Percentiles rank a stretch among this genome's conserved stretches.
These are phyloP conservation scores for Chlamydomonas sphaeroides DNA, from an alignment of 139 green algal species.

Conservation along the genomic window DNA sequence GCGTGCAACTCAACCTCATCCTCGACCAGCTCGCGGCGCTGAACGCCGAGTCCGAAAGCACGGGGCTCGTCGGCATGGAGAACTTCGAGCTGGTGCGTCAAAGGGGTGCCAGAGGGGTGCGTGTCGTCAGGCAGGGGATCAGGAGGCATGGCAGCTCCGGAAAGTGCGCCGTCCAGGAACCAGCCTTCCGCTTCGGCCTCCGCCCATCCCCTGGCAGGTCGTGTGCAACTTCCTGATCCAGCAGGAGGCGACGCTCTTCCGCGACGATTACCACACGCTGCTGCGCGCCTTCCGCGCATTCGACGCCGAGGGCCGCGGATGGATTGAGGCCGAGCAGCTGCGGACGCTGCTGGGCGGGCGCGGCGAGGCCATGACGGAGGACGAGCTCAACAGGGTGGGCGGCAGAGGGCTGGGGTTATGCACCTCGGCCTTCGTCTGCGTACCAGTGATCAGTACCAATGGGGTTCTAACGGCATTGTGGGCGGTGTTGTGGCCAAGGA, in stretches of 20 bases:
- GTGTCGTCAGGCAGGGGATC: no score
- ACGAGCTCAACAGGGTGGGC: conserved; percentile 61
- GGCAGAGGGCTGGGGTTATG: no score
- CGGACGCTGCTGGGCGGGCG: conserved; percentile 45
- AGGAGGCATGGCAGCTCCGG: no score
- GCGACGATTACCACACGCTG: conserved; percentile 67
- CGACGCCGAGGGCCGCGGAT: conserved; percentile 64
- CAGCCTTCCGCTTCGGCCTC: no score
- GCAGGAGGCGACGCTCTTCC: conserved; percentile 17
- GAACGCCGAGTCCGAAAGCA: conserved; percentile 26
- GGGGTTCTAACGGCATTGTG: no score
- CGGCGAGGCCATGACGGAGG: conserved; percentile 53
- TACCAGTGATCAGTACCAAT: no score
- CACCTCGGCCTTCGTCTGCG: no score
- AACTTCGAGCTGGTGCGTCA: conserved; percentile 52
- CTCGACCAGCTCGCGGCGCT: conserved; percentile 49
- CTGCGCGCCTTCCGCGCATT: conserved; percentile 66
- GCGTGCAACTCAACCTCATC: conserved; percentile 44
- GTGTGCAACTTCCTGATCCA: no score
- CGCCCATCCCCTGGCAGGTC: no score
- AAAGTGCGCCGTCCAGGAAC: no score
- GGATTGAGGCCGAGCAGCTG: conserved; percentile 54
- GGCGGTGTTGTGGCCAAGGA: no score
- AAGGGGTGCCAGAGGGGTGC: no score
- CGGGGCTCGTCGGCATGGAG: conserved; percentile 28